phyloP scores from a whole-genome alignment of 768 basidiomycete species.

The Serendipita sp. region DNA sequence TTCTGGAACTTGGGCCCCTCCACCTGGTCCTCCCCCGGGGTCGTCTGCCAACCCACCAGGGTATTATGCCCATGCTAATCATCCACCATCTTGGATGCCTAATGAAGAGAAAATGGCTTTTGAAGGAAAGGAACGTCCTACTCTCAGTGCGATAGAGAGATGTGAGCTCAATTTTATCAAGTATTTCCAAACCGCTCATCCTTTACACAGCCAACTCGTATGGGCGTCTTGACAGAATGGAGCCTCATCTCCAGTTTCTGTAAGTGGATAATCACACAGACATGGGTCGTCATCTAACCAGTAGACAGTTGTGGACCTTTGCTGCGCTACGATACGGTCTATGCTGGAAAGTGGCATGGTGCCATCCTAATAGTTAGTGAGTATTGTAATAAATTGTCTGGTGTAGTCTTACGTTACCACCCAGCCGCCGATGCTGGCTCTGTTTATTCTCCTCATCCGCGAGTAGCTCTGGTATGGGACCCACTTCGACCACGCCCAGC shows the following conservation, averaged over 20 bases:
- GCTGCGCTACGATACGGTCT: constrained; percentile 77
- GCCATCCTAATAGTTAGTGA: constrained; percentile 75
- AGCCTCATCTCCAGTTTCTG: constrained; percentile 76
- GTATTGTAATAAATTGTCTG: constrained; percentile 20
- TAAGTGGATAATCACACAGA: constrained; percentile 16
- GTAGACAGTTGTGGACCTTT: constrained; percentile 48
- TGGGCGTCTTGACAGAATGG: constrained; percentile 27
- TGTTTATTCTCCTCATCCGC: constrained; percentile 56
- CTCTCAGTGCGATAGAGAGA: constrained; percentile 6
- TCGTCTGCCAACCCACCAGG: not conserved
- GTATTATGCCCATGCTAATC: not conserved
- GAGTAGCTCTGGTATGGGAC: constrained; percentile 58
- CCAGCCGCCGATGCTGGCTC: constrained; percentile 65
- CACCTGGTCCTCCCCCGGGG: not conserved
- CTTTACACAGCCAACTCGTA: not conserved
- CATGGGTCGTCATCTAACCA: not conserved
- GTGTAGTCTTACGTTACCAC: not conserved
- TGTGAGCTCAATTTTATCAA: constrained; percentile 8
- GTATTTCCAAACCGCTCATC: constrained; percentile 16
- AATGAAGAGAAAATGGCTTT: not conserved
- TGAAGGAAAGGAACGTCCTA: not conserved
- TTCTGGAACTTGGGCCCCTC: not conserved
- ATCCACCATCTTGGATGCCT: not conserved
- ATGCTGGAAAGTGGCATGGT: constrained; percentile 71
- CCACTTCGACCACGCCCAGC: constrained; percentile 27